Base-by-base conservation (phyloP, 148 eudicot species). In the Chenopodium formosanum region DNA sequence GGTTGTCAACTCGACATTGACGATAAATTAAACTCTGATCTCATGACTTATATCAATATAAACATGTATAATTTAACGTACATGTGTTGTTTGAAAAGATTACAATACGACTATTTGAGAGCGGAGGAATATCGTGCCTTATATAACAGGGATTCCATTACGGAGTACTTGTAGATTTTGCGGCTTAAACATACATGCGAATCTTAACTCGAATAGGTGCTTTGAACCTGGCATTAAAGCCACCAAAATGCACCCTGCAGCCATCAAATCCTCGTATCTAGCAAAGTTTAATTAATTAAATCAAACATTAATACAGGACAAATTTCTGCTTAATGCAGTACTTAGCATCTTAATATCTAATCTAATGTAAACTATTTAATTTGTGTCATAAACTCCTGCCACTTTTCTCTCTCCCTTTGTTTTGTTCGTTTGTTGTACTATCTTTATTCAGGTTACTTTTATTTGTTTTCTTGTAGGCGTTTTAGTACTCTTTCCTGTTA, bases 191-290 rank as follows among this genome's bases (percentile, higher is more conserved):
- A 27, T 27, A 11, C 34, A 27, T 27, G 70, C 9, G 72, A 69
- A 31, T 69, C 72, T 69, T 19, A 69, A 31, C 4, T 69, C 0
- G 4, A 67, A 69, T 10, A 8, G 25, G n/a, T 23, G 4, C 76
- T 46, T 73, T 73, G 76, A 73, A 73, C 62, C 31, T 73, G 76
- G 78, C 78, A 76, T 58, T 48, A 17, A 73, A 73, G 34, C 20
- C 76, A 48, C 4, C 29, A 23, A 73, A 52, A 13, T 73, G 37
- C 32, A 73, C 34, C 46, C 40, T 16, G 72, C 47, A 69, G 20
- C 70, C 34, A 74, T 52, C 75, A 44, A 72, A 44, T 47, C 76
- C 62, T 44, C 58, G 56, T 46, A 73, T 52, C 62, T 20, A n/a
- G 56, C 32, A 73, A 44, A 47, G 32, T 46, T 73, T 23, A 73